phyloP scores from a whole-genome alignment of 2,329 filamentous ascomycete genomes.

The Lizonia empirigonia region DNA sequence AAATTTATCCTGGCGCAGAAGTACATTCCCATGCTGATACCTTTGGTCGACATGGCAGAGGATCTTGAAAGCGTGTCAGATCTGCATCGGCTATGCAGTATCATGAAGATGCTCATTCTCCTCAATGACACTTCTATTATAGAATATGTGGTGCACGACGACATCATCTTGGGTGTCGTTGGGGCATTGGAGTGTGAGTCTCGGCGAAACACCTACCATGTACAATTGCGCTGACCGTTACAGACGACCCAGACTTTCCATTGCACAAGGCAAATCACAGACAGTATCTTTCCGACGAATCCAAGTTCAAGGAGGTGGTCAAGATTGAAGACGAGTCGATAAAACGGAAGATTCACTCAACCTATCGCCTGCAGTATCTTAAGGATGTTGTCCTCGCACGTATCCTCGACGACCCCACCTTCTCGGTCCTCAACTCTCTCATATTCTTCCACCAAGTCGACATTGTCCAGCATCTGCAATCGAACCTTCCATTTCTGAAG shows the following conservation, averaged over 20 bases:
- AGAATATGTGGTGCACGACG: constrained; percentile 88
- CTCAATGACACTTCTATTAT: constrained; percentile 96
- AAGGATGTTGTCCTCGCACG: constrained; percentile 98
- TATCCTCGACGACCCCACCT: constrained; percentile 96
- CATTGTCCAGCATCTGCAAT: constrained; percentile 93
- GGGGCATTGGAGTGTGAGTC: constrained; percentile 83
- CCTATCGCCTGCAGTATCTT: constrained; percentile 92
- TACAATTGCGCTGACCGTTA: constrained; percentile 2
- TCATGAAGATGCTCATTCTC: constrained; percentile 95
- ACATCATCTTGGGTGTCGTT: constrained; percentile 87
- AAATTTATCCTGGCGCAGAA: constrained; percentile 86
- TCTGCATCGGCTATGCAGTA: constrained; percentile 90
- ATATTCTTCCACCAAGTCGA: constrained; percentile 99
- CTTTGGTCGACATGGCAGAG: constrained; percentile 85
- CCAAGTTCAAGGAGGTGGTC: constrained; percentile 95
- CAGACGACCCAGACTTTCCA: constrained; percentile 93
- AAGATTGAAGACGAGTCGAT: constrained; percentile 83
- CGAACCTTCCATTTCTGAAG: constrained; percentile 75
- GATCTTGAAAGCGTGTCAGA: constrained; percentile 86
- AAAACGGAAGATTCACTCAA: constrained; percentile 91
- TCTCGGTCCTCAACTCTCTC: constrained; percentile 93
- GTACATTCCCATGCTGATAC: constrained; percentile 85
- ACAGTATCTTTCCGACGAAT: constrained; percentile 86
- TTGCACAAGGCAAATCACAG: constrained; percentile 97
- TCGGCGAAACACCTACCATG: neutral